Percentiles rank a stretch among this genome's conserved stretches.
Conservation (phyloP, 768 basidiomycete genomes). For the Auricularia sp. region DNA sequence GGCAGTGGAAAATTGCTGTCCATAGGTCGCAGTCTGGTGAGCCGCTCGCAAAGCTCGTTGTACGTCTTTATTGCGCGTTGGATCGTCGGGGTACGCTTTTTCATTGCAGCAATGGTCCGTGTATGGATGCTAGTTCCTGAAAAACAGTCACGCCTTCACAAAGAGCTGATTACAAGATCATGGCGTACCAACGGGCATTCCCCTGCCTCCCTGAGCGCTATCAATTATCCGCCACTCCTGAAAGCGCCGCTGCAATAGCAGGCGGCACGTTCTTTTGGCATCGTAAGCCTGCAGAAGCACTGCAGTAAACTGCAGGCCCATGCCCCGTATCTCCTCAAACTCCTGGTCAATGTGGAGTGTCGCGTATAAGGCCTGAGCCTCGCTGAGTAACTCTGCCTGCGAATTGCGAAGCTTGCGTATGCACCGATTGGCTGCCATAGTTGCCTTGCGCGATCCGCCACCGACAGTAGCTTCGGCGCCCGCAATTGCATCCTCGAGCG, state of each 20-base stretch:
- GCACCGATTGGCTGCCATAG: neutral
- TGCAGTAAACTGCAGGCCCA: slow-evolving; percentile 22
- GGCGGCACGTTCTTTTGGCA: slow-evolving; percentile 30
- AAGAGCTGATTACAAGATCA: too few relatives aligned
- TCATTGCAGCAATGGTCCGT: slow-evolving; percentile 22
- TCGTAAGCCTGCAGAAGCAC: slow-evolving; percentile 27
- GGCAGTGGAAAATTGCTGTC: slow-evolving; percentile 23
- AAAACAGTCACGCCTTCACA: neutral
- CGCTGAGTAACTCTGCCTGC: slow-evolving; percentile 11
- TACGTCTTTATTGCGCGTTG: slow-evolving; percentile 20
- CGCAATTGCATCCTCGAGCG: slow-evolving; percentile 16
- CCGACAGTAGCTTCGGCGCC: slow-evolving; percentile 8
- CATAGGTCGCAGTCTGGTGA: slow-evolving; percentile 19
- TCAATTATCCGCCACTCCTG: slow-evolving; percentile 30
- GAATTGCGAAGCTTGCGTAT: neutral
- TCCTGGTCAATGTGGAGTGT: slow-evolving; percentile 25
- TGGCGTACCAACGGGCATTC: slow-evolving; percentile 25
- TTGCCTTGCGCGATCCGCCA: neutral
- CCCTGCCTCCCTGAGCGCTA: slow-evolving; percentile 21
- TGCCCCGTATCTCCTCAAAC: slow-evolving; percentile 25
- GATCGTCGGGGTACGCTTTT: slow-evolving; percentile 23
- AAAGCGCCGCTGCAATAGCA: slow-evolving; percentile 24
- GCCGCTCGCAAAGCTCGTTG: slow-evolving; percentile 19
- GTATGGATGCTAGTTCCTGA: slow-evolving; percentile 28
- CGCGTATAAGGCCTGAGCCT: slow-evolving; percentile 24